phyloP scores from a whole-genome alignment of 768 basidiomycete genomes.

The Dictyophora rubrovolvata region DNA sequence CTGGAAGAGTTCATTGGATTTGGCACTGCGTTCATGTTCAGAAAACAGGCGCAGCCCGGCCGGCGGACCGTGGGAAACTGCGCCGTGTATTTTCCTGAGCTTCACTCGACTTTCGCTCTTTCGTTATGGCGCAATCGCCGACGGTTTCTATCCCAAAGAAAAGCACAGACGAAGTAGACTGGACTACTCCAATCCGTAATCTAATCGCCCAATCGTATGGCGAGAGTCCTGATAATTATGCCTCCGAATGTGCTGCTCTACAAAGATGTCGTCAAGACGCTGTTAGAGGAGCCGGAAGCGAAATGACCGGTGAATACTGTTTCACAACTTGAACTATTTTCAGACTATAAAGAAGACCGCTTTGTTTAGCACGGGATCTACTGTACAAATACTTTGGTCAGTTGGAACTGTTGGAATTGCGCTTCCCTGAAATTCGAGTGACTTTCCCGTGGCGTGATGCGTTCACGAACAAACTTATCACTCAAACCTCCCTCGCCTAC shows the following conservation, averaged over 20 bases:
- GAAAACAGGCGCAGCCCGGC: neutral
- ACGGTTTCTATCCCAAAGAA: conserved; percentile 91
- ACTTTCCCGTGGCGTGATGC: conserved; percentile 97
- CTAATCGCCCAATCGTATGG: conserved; percentile 89
- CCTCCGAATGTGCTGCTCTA: conserved; percentile 71
- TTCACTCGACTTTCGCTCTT: neutral
- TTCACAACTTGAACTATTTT: neutral
- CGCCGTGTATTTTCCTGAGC: neutral
- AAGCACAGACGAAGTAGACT: conserved; percentile 94
- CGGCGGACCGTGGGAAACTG: neutral
- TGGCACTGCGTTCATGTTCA: neutral
- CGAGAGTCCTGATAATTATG: conserved; percentile 84
- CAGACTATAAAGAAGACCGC: conserved; percentile 2
- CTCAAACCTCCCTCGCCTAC: conserved; percentile 92
- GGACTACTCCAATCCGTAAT: conserved; percentile 78
- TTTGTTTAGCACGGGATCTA: conserved; percentile 64
- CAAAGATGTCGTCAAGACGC: conserved; percentile 94
- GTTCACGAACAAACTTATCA: conserved; percentile 87
- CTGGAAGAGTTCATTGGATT: neutral
- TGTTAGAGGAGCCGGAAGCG: conserved; percentile 91
- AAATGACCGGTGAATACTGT: conserved; percentile 64
- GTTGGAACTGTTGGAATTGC: conserved; percentile 90
- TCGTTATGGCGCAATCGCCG: conserved; percentile 66
- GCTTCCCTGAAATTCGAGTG: conserved; percentile 94
- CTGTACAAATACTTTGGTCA: conserved; percentile 99